Evolutionary conservation across 192 early-diverging fungal species (phyloP).

Genomic region (Backusella tarrabulga): DNA sequence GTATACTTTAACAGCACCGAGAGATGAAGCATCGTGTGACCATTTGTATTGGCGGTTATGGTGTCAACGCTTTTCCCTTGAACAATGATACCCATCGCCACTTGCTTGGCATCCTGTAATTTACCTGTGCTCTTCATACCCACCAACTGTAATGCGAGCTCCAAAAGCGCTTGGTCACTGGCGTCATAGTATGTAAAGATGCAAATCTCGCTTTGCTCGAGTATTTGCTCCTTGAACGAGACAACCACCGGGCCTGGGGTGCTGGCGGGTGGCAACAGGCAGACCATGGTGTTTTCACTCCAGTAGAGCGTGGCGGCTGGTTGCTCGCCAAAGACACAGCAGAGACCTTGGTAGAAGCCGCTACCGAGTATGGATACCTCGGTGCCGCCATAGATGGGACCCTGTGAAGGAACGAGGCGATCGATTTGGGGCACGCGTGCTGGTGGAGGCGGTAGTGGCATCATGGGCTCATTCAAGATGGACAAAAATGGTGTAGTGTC

Average conservation of each 20-base stretch:
- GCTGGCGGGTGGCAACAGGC: constrained; percentile 76
- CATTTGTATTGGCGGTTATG: constrained; percentile 32
- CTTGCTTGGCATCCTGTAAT: constrained; percentile 70
- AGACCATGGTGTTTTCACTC: constrained; percentile 78
- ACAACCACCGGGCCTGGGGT: constrained; percentile 72
- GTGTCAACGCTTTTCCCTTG: constrained; percentile 28
- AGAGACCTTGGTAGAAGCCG: constrained; percentile 74
- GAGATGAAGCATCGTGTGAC: constrained; percentile 65
- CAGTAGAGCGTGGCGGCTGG: constrained; percentile 77
- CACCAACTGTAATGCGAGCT: constrained; percentile 85
- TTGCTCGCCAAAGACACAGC: constrained; percentile 71
- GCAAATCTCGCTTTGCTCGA: constrained; percentile 40
- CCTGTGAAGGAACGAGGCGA: constrained; percentile 78
- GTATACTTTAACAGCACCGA: constrained; percentile 58
- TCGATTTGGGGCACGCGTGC: constrained; percentile 49
- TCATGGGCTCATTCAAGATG: not conserved
- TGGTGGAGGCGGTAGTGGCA: not conserved
- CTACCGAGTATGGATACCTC: constrained; percentile 82
- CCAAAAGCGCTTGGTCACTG: constrained; percentile 86
- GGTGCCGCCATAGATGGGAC: constrained; percentile 84
- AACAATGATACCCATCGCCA: constrained; percentile 69
- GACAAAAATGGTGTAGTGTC: constrained; percentile 13
- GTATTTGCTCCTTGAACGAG: constrained; percentile 50
- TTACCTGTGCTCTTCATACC: constrained; percentile 83
- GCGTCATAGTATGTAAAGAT: constrained; percentile 52